These are phyloP conservation scores for Phlegmacium glaucopus DNA, from an alignment of 768 basidiomycete species.

Conservation along the genomic window DNA sequence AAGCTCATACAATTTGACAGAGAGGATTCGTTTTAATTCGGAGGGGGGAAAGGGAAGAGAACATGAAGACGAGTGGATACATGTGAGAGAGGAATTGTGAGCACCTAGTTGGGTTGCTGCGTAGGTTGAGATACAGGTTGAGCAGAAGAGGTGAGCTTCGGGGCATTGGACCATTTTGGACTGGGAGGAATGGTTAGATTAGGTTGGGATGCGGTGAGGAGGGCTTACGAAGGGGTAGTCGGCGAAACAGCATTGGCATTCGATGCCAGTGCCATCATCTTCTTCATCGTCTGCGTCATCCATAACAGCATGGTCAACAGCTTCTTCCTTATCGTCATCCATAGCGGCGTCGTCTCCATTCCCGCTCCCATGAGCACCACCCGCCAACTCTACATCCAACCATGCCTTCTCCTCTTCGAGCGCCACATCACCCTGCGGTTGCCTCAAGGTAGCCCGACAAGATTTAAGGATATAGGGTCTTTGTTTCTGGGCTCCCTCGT, in stretches of 20 bases:
- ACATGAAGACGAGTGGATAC: constrained; percentile 82
- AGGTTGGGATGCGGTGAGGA: background rate
- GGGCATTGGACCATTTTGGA: constrained; percentile 86
- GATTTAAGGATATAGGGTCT: constrained; percentile 35
- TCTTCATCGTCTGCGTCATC: constrained; percentile 7
- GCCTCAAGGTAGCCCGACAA: too few relatives aligned
- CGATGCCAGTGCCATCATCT: constrained; percentile 57
- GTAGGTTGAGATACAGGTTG: constrained; percentile 63
- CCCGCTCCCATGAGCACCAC: constrained; percentile 5
- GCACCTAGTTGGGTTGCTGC: constrained; percentile 63
- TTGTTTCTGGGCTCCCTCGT: constrained; percentile 16
- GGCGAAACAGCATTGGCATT: constrained; percentile 87
- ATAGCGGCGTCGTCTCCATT: constrained; percentile 3
- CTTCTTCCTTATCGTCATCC: background rate
- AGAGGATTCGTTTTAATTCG: constrained; percentile 66
- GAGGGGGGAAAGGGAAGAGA: constrained; percentile 61
- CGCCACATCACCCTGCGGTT: constrained; percentile 30
- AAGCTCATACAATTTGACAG: constrained; percentile 60
- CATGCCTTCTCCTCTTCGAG: constrained; percentile 47
- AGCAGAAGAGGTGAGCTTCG: constrained; percentile 87
- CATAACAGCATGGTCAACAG: constrained; percentile 9
- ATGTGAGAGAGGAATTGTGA: constrained; percentile 61
- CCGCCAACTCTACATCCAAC: constrained; percentile 34
- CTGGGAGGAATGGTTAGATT: constrained; percentile 32
- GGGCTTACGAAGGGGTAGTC: constrained; percentile 63